Evolutionary conservation across 768 basidiomycete genomes (phyloP).

Genomic region (Paxillus involutus): DNA sequence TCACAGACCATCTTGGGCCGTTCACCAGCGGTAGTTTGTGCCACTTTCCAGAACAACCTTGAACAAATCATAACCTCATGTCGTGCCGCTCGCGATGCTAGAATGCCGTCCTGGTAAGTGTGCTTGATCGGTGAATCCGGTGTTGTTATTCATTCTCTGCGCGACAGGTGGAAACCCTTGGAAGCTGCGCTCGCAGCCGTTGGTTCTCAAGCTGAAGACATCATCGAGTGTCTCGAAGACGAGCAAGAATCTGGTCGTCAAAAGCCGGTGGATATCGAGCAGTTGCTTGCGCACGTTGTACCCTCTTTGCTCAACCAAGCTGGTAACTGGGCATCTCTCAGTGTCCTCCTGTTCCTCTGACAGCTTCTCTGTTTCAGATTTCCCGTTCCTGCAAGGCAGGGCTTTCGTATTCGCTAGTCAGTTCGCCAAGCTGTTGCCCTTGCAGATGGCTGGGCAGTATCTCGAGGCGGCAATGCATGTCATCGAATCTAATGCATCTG

Average conservation of each 20-base stretch:
- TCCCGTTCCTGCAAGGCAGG: conserved; percentile 92
- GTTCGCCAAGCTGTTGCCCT: conserved; percentile 72
- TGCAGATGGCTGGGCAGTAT: conserved; percentile 78
- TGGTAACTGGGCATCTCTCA: conserved; percentile 46
- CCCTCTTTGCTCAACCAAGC: conserved; percentile 71
- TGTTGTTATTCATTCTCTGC: conserved; percentile 2
- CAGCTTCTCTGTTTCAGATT: conserved; percentile 45
- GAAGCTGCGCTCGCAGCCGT: conserved; percentile 83
- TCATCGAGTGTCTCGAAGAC: conserved; percentile 77
- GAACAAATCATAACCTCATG: conserved; percentile 59
- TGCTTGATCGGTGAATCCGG: not conserved
- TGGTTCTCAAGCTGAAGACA: conserved; percentile 75
- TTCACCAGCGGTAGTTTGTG: conserved; percentile 47
- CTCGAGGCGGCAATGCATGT: conserved; percentile 85
- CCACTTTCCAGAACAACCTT: conserved; percentile 53
- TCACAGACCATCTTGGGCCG: conserved; percentile 59
- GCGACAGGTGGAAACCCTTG: conserved; percentile 83
- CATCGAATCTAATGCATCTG: conserved; percentile 68
- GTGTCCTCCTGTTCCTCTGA: not conserved
- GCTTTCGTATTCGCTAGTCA: conserved; percentile 94
- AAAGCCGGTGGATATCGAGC: conserved; percentile 75
- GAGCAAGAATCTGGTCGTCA: conserved; percentile 62
- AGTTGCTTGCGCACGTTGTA: conserved; percentile 74
- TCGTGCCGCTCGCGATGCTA: conserved; percentile 50
- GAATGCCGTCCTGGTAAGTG: conserved; percentile 63